phyloP scores from a whole-genome alignment of 202 grass and related monocot species.

The Eragrostis tef region DNA sequence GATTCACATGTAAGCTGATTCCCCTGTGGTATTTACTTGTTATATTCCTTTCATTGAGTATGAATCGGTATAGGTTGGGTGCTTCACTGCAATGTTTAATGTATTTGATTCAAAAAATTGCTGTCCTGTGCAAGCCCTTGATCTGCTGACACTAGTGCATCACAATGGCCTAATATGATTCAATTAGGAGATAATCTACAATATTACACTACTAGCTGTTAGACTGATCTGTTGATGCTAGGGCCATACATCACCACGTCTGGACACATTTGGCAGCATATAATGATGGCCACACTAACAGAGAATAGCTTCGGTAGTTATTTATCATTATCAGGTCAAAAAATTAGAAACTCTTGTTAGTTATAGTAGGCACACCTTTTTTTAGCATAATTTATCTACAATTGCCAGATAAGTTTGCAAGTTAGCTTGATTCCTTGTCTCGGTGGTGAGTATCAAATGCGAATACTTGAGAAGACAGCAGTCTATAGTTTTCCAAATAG shows the following conservation, averaged over 20 bases:
- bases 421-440: background rate
- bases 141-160: background rate
- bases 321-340: background rate
- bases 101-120: background rate
- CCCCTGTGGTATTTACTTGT: conserved; percentile 13
- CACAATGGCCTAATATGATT: background rate
- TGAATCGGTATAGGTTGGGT: background rate
- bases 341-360: background rate
- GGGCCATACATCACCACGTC: too few relatives aligned
- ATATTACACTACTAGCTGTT: background rate
- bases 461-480: background rate
- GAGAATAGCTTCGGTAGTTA: too few relatives aligned
- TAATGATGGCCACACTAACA: too few relatives aligned
- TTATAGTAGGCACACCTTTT: background rate
- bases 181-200: background rate
- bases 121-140: background rate
- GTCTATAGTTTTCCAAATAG: background rate
- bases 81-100: background rate
- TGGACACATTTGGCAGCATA: too few relatives aligned
- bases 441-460: background rate
- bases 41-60: conserved; percentile 27
- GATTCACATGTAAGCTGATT: conserved; percentile 50
- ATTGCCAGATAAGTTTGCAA: background rate
- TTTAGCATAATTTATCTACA: background rate
- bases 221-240: too few relatives aligned